These are phyloP conservation scores for Echeveria elegans DNA, from an alignment of 164 flowering plant genomes.

Conservation along the genomic window DNA sequence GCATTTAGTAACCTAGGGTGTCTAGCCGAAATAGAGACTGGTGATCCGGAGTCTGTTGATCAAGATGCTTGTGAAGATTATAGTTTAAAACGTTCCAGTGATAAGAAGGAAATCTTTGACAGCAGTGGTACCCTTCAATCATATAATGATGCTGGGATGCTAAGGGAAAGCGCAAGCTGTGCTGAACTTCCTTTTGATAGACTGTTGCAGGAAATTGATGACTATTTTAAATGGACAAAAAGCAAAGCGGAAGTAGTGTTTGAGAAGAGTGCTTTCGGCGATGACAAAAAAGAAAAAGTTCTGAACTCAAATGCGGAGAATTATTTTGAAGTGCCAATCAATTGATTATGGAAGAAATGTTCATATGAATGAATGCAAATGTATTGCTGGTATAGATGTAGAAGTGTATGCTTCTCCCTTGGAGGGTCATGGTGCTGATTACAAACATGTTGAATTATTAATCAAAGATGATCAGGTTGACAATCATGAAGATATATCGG, in stretches of 20 bases:
- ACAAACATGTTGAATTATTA: neutral
- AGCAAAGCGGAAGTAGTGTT: neutral
- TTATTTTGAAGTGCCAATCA: neutral
- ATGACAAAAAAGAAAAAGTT: neutral
- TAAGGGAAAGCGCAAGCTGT: neutral
- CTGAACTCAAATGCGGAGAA: neutral
- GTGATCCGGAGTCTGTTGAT: neutral
- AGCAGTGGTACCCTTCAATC: neutral
- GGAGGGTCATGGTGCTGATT: neutral
- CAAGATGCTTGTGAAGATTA: neutral
- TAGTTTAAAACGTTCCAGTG: neutral
- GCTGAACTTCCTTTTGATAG: neutral
- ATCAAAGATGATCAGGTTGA: neutral
- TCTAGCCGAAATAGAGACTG: neutral
- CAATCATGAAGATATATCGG: neutral
- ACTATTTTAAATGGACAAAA: conserved; percentile 1
- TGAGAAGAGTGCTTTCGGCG: neutral
- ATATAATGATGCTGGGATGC: neutral
- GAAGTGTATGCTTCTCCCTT: neutral
- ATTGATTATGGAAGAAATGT: neutral
- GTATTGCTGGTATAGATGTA: neutral
- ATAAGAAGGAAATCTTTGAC: neutral
- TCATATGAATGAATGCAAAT: neutral
- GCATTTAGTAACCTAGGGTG: neutral
- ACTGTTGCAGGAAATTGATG: conserved; percentile 5